A percentile compares a stretch with the other conserved stretches of the same genome.
These are phyloP conservation scores for Ochetophila trinervis DNA, from an alignment of 306 rosid species.

Conservation along the genomic window DNA sequence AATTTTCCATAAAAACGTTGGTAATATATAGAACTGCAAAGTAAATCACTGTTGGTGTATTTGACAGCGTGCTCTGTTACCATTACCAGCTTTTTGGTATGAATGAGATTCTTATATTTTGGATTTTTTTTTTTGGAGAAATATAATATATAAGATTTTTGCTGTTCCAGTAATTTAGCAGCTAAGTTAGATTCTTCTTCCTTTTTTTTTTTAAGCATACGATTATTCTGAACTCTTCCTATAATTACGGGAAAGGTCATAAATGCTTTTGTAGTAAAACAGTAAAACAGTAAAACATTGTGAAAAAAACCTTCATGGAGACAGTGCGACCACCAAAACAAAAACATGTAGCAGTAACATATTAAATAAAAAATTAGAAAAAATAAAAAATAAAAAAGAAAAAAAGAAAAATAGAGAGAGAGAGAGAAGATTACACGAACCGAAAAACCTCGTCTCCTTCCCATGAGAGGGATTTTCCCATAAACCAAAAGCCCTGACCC, in stretches of 20 bases:
- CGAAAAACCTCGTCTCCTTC: slow-evolving; percentile 46
- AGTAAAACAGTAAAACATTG: background rate
- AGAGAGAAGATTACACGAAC: slow-evolving; percentile 13
- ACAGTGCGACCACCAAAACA: background rate
- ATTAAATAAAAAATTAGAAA: background rate
- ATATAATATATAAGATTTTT: too few relatives aligned
- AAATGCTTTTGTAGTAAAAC: slow-evolving; percentile 10
- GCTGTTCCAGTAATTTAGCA: too few relatives aligned
- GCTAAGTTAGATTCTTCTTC: too few relatives aligned
- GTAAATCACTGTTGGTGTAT: background rate
- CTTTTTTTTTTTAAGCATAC: too few relatives aligned
- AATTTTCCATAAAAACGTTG: background rate
- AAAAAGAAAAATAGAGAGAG: background rate
- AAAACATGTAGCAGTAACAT: background rate
- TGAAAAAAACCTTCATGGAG: slow-evolving; percentile 4
- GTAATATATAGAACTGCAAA: background rate
- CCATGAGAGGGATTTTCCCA: slow-evolving; percentile 49
- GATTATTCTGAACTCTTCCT: too few relatives aligned
- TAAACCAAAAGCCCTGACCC: slow-evolving; percentile 39
- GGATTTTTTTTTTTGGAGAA: too few relatives aligned
- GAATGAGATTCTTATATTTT: too few relatives aligned
- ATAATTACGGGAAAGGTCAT: too few relatives aligned
- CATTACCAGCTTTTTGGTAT: slow-evolving; percentile 3
- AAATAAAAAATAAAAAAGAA: background rate
- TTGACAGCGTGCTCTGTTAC: slow-evolving; percentile 18